These are phyloP conservation scores for Viola odorata DNA, from an alignment of 345 rosid genomes.

Conservation along the genomic window DNA sequence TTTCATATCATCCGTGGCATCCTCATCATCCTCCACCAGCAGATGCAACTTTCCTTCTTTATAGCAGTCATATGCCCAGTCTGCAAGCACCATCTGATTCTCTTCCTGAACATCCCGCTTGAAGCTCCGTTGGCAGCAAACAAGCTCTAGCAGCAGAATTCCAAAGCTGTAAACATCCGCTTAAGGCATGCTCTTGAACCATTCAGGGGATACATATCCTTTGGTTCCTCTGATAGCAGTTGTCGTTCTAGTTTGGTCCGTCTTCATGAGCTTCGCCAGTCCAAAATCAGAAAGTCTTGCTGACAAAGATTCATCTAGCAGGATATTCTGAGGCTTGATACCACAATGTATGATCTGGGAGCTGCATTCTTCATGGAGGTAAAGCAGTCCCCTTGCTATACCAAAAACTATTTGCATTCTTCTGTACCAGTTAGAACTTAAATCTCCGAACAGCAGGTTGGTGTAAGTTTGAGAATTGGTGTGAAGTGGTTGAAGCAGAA, in stretches of 20 bases:
- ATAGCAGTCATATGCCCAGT: constrained; percentile 16
- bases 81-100: neutral
- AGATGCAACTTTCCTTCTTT: constrained; percentile 6
- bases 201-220: constrained; percentile 41
- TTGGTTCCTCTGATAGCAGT: constrained; percentile 35
- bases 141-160: constrained; percentile 8
- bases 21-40: constrained; percentile 18
- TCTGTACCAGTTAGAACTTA: constrained; percentile 22
- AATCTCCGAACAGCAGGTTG: constrained; percentile 18
- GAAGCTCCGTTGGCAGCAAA: constrained; percentile 3
- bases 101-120: neutral
- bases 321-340: constrained; percentile 41
- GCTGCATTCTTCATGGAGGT: constrained; percentile 37
- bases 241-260: constrained; percentile 21
- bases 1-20: constrained; percentile 11
- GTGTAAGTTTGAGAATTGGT: constrained; percentile 28
- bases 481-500: constrained; percentile 22
- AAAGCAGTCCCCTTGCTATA: constrained; percentile 31
- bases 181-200: constrained; percentile 37
- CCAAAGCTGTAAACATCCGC: constrained; percentile 40
- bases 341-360: constrained; percentile 38
- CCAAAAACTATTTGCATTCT: constrained; percentile 28
- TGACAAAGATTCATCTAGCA: constrained; percentile 15
- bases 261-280: constrained; percentile 30
- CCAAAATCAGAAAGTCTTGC: constrained; percentile 37